Evolutionary conservation across 768 basidiomycete species (phyloP).

Genomic region (Hortiboletus campestris): DNA sequence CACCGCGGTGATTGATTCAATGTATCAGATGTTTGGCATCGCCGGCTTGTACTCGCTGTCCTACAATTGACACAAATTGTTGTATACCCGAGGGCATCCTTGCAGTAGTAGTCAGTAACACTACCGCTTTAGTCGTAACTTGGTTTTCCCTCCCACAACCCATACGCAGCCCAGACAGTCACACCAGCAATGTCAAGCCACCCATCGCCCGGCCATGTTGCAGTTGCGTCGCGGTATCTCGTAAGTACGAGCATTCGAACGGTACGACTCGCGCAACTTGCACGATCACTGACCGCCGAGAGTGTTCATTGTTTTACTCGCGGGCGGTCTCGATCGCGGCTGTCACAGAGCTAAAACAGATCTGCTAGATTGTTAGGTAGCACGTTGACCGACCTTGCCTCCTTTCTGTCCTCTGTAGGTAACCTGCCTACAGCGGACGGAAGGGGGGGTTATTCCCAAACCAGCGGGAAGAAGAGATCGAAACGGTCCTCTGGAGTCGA

Average conservation of each 20-base stretch:
- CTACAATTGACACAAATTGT: background rate
- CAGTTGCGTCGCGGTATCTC: background rate
- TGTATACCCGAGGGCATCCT: slow-evolving; percentile 10
- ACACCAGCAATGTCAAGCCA: background rate
- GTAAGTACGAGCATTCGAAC: background rate
- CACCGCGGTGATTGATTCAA: background rate
- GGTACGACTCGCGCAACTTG: background rate
- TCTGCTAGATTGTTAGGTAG: background rate
- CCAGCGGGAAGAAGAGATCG: background rate
- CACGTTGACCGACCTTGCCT: background rate
- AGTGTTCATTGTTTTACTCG: background rate
- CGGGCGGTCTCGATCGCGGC: background rate
- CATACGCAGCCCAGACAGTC: too few relatives aligned
- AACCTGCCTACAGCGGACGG: slow-evolving; percentile 27
- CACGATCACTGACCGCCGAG: background rate
- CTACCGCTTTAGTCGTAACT: background rate
- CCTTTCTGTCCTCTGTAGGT: slow-evolving; percentile 24
- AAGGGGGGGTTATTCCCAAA: slow-evolving; percentile 6
- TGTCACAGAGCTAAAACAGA: background rate
- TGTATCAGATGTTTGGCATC: background rate
- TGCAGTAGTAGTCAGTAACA: background rate
- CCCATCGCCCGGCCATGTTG: background rate
- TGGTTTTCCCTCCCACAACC: too few relatives aligned
- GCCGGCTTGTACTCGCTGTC: background rate
- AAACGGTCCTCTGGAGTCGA: background rate